Percentiles rank a stretch among this genome's conserved stretches.
Evolutionary conservation across 441 rosid species (phyloP).

Genomic region (Gossypium trilobum): DNA sequence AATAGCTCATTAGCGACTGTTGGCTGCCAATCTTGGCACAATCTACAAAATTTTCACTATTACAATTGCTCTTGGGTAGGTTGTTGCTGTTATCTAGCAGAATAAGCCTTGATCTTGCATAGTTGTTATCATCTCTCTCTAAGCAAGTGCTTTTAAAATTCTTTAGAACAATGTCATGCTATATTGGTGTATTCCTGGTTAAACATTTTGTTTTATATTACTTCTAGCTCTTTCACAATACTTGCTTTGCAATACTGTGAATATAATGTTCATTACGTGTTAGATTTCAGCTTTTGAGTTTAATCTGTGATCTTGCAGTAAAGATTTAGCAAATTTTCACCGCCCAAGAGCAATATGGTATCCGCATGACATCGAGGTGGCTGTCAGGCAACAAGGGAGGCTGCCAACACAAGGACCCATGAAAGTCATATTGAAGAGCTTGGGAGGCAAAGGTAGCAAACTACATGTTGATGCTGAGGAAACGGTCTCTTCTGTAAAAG

Average conservation of each 20-base stretch:
- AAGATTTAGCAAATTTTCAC: constrained; percentile 90
- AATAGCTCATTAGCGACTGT: neutral
- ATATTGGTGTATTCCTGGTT: neutral
- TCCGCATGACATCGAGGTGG: constrained; percentile 93
- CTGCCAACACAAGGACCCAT: constrained; percentile 71
- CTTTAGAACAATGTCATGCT: neutral
- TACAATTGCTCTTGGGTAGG: neutral
- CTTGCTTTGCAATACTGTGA: neutral
- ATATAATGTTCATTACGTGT: neutral
- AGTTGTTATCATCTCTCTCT: neutral
- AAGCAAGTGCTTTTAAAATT: neutral
- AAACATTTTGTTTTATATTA: constrained; percentile 1
- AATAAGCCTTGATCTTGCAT: neutral
- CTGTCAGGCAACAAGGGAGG: constrained; percentile 81
- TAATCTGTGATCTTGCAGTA: constrained; percentile 42
- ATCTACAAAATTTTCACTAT: neutral
- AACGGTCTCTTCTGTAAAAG: constrained; percentile 65
- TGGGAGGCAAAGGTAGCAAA: constrained; percentile 96
- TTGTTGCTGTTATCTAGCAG: neutral
- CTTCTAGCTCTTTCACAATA: neutral
- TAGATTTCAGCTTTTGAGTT: neutral
- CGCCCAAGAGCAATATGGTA: constrained; percentile 95
- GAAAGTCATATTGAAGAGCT: constrained; percentile 84
- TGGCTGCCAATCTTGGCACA: neutral
- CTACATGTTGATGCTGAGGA: constrained; percentile 84